These are phyloP conservation scores for Sanghuangporus weigelae DNA, from an alignment of 1,284 basidiomycete species.

Conservation along the genomic window DNA sequence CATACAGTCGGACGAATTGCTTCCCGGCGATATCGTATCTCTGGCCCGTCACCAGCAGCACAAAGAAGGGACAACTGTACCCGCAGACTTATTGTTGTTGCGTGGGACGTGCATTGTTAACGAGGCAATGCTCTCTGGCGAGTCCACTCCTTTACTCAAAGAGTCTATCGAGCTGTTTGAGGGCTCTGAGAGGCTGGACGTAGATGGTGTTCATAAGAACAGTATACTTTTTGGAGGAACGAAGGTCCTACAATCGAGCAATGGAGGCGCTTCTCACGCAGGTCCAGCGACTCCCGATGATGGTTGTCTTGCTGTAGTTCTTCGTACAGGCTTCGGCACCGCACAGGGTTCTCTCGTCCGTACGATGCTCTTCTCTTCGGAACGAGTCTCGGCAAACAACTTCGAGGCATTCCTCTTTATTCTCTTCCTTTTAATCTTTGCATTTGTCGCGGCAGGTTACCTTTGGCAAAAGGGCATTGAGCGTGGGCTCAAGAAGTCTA, in stretches of 20 bases:
- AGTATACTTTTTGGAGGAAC: constrained; percentile 91
- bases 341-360: constrained; percentile 92
- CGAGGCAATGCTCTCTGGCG: constrained; percentile 96
- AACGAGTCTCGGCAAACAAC: constrained; percentile 93
- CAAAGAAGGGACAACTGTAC: constrained; percentile 70
- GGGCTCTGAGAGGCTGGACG: constrained; percentile 68
- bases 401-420: constrained; percentile 93
- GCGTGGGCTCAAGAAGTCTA: constrained; percentile 86
- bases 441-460: constrained; percentile 93
- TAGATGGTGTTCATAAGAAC: constrained; percentile 82
- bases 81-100: constrained; percentile 86
- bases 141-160: constrained; percentile 92
- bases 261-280: constrained; percentile 26
- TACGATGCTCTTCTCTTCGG: constrained; percentile 97
- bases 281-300: constrained; percentile 71
- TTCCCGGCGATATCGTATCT: constrained; percentile 89
- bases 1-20: constrained; percentile 76
- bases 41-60: constrained; percentile 62
- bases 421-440: constrained; percentile 92
- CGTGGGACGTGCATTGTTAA: constrained; percentile 92
- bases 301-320: constrained; percentile 85
- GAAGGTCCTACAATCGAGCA: constrained; percentile 83
- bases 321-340: constrained; percentile 95
- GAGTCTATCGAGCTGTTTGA: constrained; percentile 89
- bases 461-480: constrained; percentile 95